Conservation (phyloP, 73 alveolate species). For the Blepharisma japonicum region DNA sequence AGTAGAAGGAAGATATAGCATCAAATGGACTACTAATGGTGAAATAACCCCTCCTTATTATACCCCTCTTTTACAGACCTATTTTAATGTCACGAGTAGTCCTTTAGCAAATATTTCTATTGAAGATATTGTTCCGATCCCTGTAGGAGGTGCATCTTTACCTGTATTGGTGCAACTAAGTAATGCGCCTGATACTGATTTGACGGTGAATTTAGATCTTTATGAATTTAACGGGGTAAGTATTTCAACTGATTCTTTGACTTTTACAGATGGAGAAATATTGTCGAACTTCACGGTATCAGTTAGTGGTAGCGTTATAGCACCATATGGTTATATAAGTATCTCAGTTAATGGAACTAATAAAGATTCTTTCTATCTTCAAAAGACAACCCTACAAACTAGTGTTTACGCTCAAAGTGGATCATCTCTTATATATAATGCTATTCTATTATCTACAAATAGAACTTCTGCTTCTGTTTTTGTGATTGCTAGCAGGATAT, state of each 20-base stretch:
- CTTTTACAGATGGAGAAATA: neutral
- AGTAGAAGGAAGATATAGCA: conserved; percentile 34
- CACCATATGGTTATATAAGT: neutral
- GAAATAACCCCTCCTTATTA: conserved; percentile 41
- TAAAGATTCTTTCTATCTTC: neutral
- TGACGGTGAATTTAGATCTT: conserved; percentile 9
- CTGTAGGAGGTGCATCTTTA: conserved; percentile 45
- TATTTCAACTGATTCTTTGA: neutral
- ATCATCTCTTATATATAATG: too few relatives aligned
- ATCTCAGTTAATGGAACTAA: neutral
- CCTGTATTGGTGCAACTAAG: conserved; percentile 27
- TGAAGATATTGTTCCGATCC: conserved; percentile 39
- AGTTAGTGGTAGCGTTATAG: neutral
- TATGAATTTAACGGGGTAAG: neutral
- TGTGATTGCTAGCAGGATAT: neutral
- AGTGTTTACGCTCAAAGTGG: too few relatives aligned
- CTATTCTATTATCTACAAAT: neutral
- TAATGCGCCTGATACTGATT: conserved; percentile 44
- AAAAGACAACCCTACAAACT: neutral
- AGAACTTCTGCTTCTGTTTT: conserved; percentile 16
- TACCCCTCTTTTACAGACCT: conserved; percentile 36
- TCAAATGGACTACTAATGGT: conserved; percentile 44
- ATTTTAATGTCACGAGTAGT: conserved; percentile 28
- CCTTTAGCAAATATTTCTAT: neutral
- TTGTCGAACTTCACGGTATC: neutral